Percentiles rank a stretch among this genome's conserved stretches.
These are phyloP conservation scores for Cafeteria roenbergensis DNA, from an alignment of 108 stramenopile species.

Conservation along the genomic window DNA sequence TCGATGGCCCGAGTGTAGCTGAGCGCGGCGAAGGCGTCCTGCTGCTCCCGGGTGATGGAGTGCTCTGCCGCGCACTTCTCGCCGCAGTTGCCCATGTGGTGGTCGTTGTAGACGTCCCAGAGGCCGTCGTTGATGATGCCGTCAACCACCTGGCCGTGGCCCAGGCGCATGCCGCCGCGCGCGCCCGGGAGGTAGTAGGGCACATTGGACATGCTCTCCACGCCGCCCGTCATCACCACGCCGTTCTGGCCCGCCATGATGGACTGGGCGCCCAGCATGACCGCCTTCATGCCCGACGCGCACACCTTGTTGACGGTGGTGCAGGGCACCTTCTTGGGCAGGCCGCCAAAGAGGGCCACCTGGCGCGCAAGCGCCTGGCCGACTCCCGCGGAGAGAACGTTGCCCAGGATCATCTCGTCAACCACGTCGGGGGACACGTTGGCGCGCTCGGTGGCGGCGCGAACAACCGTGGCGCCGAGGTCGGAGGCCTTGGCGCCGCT, in stretches of 20 bases:
- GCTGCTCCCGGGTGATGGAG: constrained; percentile 67
- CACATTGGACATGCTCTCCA: constrained; percentile 88
- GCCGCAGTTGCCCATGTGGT: constrained; percentile 91
- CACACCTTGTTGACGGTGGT: constrained; percentile 87
- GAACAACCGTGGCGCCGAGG: constrained; percentile 62
- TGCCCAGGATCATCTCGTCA: constrained; percentile 76
- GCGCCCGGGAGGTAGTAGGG: constrained; percentile 70
- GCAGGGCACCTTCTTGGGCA: constrained; percentile 26
- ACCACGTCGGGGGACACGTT: constrained; percentile 27
- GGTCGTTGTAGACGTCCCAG: constrained; percentile 84
- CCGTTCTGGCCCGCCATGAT: constrained; percentile 23
- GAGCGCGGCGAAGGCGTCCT: constrained; percentile 71
- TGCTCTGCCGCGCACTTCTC: constrained; percentile 71
- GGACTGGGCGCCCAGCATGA: constrained; percentile 37
- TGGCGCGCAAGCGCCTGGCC: constrained; percentile 82
- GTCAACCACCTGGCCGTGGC: constrained; percentile 54
- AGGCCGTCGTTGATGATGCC: constrained; percentile 78
- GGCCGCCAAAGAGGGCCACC: constrained; percentile 50
- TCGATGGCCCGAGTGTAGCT: constrained; percentile 61
- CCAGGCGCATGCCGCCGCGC: constrained; percentile 57
- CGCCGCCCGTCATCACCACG: constrained; percentile 74
- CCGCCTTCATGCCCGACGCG: constrained; percentile 81
- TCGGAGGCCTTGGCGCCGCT: constrained; percentile 63
- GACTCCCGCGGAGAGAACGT: constrained; percentile 79
- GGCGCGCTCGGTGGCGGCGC: constrained; percentile 29